phyloP scores from a whole-genome alignment of 2,329 filamentous ascomycete genomes.

The Aureobasidium sp. region DNA sequence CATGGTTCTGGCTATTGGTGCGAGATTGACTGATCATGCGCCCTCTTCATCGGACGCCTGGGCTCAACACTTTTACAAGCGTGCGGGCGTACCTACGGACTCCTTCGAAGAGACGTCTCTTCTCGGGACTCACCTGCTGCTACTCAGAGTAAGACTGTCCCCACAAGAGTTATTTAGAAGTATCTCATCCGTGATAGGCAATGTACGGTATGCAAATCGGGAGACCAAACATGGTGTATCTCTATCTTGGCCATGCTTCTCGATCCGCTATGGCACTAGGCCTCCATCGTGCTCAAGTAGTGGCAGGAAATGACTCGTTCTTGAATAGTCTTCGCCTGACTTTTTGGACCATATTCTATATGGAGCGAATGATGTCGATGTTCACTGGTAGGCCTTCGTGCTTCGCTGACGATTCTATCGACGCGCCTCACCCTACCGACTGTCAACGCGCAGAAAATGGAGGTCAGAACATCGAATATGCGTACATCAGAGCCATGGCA shows the following conservation, averaged over 20 bases:
- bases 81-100: constrained; percentile 7
- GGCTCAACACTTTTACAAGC: constrained; percentile 10
- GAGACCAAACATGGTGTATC: constrained; percentile 5
- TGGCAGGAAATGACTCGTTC: background rate
- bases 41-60: background rate
- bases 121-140: constrained; percentile 6
- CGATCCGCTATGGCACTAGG: constrained; percentile 14
- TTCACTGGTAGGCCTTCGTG: constrained; percentile 6
- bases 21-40: background rate
- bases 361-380: constrained; percentile 12
- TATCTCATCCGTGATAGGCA: background rate
- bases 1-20: constrained; percentile 13
- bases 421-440: constrained; percentile 10
- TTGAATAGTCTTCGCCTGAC: background rate
- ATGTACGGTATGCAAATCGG: constrained; percentile 13
- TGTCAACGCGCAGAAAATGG: background rate
- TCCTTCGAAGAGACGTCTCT: constrained; percentile 11
- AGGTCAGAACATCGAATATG: background rate
- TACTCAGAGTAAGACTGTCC: background rate
- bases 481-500: constrained; percentile 12
- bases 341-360: constrained; percentile 13
- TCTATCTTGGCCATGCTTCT: constrained; percentile 11
- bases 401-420: constrained; percentile 1
- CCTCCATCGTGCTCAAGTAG: constrained; percentile 11
- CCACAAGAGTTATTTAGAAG: background rate